Evolutionary conservation across 2,329 filamentous ascomycete genomes (phyloP), one percentile per base, ranked within the genome.

Genomic region (Nectriaceae sp.): DNA sequence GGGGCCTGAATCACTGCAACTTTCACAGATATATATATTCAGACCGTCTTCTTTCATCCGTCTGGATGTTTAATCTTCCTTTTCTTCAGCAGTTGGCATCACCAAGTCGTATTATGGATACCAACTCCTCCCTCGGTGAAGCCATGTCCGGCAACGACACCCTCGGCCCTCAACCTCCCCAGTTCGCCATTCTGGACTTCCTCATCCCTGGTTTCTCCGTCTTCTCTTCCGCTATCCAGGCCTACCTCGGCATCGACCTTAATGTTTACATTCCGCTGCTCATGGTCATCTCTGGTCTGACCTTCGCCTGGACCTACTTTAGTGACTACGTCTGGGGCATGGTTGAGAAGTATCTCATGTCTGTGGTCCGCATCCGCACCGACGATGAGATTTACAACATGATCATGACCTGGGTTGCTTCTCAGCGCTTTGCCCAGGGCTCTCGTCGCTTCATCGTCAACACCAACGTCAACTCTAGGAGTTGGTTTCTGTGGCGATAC

Each of bases 331-430:
- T 80, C 11, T 78, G 73, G 70, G 63, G 66, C 1, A 65, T 77
- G 33, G 54, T 84, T 22, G 73, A 79, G 36, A 59, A 70, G 5
- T 71, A 87, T 57, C 77, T 86, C 57, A 83, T 87, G 74, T 86
- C 82, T 3, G 81, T 78, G 2, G 84, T 85, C 16, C 81, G 85
- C 56, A 80, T 90, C 33, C 78, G 83, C 38, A 77, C 81, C 21
- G 84, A 89, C 48, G 87, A 90, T 57, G 86, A 89, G 63, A 81
- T 87, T 47, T 89, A 88, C 71, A 85, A 85, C 61, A 87, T 88
- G 60, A 61, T 89, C 35, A 88, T 89, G 83, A 76, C 75, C 21
- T 89, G 86, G 86, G 76, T 89, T 3, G 76, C 84, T 2, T 68
- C 73, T 26, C 85, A 89, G 65, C 65, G 70, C 3, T 88, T 88